phyloP scores from a whole-genome alignment of 257 asterid genomes.

The Solanum arcanum region DNA sequence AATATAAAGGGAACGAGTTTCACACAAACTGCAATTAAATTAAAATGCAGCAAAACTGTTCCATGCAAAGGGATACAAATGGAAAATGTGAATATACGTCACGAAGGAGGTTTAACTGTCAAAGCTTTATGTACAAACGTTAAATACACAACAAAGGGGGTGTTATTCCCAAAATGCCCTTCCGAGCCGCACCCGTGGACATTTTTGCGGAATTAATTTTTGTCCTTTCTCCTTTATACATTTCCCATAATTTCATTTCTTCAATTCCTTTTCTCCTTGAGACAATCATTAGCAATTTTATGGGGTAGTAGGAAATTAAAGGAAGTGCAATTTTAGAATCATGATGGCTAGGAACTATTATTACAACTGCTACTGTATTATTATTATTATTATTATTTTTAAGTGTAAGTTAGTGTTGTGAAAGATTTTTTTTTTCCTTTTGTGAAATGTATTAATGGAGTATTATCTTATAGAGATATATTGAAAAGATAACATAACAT shows the following conservation, averaged over 20 bases:
- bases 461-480: too few relatives aligned
- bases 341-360: background rate
- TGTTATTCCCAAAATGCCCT: background rate
- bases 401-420: background rate
- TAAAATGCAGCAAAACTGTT: constrained; percentile 50
- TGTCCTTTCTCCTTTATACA: background rate
- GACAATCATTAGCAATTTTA: background rate
- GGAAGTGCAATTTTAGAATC: background rate
- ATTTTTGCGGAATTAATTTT: background rate
- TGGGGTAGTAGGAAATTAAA: background rate
- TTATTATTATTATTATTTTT: too few relatives aligned
- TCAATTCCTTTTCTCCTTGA: background rate
- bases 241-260: background rate
- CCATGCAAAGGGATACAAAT: constrained; percentile 57
- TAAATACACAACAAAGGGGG: background rate
- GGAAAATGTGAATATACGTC: constrained; percentile 35
- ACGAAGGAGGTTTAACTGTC: background rate
- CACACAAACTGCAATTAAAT: constrained; percentile 41
- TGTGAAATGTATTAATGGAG: background rate
- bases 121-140: constrained; percentile 14
- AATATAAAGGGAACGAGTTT: constrained; percentile 74
- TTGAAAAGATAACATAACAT: too few relatives aligned
- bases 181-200: background rate
- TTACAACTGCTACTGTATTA: background rate
- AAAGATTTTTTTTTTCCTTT: background rate